These are phyloP conservation scores for Yamadazyma kanchanaburiensis DNA, from an alignment of 1,139 yeast species.

Conservation along the genomic window DNA sequence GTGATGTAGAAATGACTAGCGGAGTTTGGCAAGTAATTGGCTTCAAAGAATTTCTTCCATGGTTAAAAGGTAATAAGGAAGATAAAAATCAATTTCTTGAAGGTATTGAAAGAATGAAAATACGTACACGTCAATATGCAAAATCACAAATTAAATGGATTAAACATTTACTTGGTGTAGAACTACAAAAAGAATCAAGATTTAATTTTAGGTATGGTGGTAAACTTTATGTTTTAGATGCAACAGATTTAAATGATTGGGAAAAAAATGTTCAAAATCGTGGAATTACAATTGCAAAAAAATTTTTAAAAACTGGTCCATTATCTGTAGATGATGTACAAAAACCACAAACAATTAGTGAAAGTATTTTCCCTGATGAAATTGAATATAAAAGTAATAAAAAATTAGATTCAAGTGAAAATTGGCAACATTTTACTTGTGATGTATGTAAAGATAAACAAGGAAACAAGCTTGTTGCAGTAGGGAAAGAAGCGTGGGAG, in stretches of 20 bases:
- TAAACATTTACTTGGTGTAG: slow-evolving; percentile 62
- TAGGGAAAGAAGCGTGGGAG: slow-evolving; percentile 73
- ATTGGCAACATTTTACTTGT: slow-evolving; percentile 75
- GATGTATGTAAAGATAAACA: slow-evolving; percentile 58
- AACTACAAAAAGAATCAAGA: slow-evolving; percentile 49
- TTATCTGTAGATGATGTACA: slow-evolving; percentile 19
- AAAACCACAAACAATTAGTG: slow-evolving; percentile 43
- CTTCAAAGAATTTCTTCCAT: slow-evolving; percentile 87
- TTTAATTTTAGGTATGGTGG: slow-evolving; percentile 57
- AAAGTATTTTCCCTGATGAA: slow-evolving; percentile 25
- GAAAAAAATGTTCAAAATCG: slow-evolving; percentile 46
- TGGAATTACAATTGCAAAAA: slow-evolving; percentile 50
- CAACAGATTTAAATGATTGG: slow-evolving; percentile 71
- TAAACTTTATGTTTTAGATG: slow-evolving; percentile 65
- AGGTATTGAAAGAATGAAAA: slow-evolving; percentile 76
- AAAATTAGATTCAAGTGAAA: slow-evolving; percentile 30
- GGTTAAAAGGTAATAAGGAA: slow-evolving; percentile 37
- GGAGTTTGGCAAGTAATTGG: slow-evolving; percentile 98
- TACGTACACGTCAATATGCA: slow-evolving; percentile 83
- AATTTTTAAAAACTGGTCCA: slow-evolving; percentile 30
- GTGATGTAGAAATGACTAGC: slow-evolving; percentile 52
- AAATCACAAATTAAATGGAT: slow-evolving; percentile 94
- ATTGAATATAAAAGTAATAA: slow-evolving; percentile 32
- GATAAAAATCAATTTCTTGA: slow-evolving; percentile 22
- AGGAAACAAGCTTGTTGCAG: slow-evolving; percentile 57